phyloP scores from a whole-genome alignment of 2,329 filamentous ascomycete genomes.

The Xylariaceae sp. region DNA sequence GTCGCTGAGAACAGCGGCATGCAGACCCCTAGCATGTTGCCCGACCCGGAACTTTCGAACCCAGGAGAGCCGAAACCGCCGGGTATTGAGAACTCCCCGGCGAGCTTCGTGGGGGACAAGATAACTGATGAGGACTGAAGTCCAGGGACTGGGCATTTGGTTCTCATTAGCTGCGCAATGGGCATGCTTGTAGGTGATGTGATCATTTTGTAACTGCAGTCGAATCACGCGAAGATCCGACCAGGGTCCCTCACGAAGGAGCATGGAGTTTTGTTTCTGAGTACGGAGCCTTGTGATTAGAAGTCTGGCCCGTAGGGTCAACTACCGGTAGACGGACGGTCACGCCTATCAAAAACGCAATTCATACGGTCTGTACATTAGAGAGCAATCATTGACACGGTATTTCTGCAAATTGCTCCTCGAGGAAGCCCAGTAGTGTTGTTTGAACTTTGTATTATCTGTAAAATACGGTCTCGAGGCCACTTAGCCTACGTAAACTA shows the following conservation, averaged over 20 bases:
- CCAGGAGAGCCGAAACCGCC: conserved; percentile 40
- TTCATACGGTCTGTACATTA: neutral
- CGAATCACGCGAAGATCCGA: no score
- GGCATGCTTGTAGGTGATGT: no score
- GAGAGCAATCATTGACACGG: conserved; percentile 2
- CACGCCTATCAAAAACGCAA: neutral
- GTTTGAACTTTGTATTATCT: conserved; percentile 20
- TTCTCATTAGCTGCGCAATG: no score
- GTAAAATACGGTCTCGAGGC: conserved; percentile 10
- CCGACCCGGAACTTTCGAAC: conserved; percentile 47
- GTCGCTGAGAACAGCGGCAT: conserved; percentile 48
- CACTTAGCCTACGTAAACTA: conserved; percentile 16
- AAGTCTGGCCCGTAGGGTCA: neutral
- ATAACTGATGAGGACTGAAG: conserved; percentile 33
- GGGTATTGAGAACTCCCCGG: conserved; percentile 26
- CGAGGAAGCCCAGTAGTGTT: conserved; percentile 11
- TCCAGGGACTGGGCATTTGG: no score
- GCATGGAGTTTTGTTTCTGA: neutral
- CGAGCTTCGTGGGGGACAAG: conserved; percentile 33
- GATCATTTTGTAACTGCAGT: no score
- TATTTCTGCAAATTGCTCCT: conserved; percentile 12
- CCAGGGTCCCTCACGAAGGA: neutral
- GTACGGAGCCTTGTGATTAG: no score
- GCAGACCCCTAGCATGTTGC: conserved; percentile 41
- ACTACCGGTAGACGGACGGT: neutral